Conservation (phyloP, 2,329 filamentous ascomycete species). For the Colletotrichum lupini region DNA sequence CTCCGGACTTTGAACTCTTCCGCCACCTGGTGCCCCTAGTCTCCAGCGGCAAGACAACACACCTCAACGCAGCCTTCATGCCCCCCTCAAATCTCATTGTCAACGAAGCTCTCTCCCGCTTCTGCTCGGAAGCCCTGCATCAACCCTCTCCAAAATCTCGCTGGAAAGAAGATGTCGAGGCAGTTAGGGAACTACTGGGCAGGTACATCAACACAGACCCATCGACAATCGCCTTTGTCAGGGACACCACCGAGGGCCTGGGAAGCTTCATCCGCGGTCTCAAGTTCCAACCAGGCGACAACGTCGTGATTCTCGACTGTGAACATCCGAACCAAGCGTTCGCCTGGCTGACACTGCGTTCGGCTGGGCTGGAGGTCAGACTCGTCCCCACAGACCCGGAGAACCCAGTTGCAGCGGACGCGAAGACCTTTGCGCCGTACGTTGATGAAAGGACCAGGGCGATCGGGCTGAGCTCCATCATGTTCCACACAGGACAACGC, state of each 20-base stretch:
- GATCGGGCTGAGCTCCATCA: slow-evolving; percentile 46
- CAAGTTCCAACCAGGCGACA: slow-evolving; percentile 42
- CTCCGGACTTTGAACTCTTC: slow-evolving; percentile 35
- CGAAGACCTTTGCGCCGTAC: slow-evolving; percentile 42
- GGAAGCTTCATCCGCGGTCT: slow-evolving; percentile 42
- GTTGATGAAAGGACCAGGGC: slow-evolving; percentile 44
- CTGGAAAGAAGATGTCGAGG: slow-evolving; percentile 14
- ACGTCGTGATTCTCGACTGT: slow-evolving; percentile 45
- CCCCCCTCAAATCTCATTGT: slow-evolving; percentile 46
- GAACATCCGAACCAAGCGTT: slow-evolving; percentile 47
- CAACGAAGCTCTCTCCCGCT: slow-evolving; percentile 43
- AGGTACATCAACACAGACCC: slow-evolving; percentile 43
- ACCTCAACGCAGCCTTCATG: slow-evolving; percentile 45
- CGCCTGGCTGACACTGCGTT: slow-evolving; percentile 43
- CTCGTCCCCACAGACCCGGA: slow-evolving; percentile 38
- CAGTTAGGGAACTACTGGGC: slow-evolving; percentile 36
- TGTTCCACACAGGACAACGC: slow-evolving; percentile 47
- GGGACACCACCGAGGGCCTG: slow-evolving; percentile 47
- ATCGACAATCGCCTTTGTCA: slow-evolving; percentile 42
- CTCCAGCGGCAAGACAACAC: slow-evolving; percentile 34
- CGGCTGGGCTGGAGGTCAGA: slow-evolving; percentile 42
- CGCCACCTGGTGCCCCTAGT: slow-evolving; percentile 39
- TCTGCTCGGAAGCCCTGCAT: slow-evolving; percentile 41
- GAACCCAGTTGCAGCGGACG: slow-evolving; percentile 31
- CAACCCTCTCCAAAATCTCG: slow-evolving; percentile 38